Evolutionary conservation across 2,329 filamentous ascomycete genomes (phyloP).

Genomic region (Gyromitra esculenta): DNA sequence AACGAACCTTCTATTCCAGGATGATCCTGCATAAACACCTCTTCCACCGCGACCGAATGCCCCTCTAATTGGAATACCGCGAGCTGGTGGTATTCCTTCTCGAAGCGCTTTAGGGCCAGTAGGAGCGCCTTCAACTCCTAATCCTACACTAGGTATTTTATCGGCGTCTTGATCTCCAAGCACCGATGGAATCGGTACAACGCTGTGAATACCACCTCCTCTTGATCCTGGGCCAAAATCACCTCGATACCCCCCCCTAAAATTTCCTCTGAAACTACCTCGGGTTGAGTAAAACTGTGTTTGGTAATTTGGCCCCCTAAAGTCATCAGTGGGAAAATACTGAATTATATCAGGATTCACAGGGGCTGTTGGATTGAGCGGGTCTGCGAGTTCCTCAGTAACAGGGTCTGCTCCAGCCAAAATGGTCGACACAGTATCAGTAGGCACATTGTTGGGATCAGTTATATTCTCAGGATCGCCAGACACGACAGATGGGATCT

Average conservation of each 20-base stretch:
- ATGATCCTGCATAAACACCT: slow-evolving; percentile 47
- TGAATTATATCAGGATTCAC: slow-evolving; percentile 52
- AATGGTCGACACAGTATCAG: slow-evolving; percentile 51
- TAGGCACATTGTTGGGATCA: slow-evolving; percentile 54
- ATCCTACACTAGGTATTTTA: slow-evolving; percentile 48
- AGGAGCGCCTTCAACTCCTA: slow-evolving; percentile 75
- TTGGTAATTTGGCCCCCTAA: slow-evolving; percentile 50
- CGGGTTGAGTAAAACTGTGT: slow-evolving; percentile 39
- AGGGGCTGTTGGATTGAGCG: slow-evolving; percentile 43
- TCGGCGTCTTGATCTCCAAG: slow-evolving; percentile 44
- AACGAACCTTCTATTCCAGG: slow-evolving; percentile 54
- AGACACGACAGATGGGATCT: slow-evolving; percentile 53
- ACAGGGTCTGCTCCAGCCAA: slow-evolving; percentile 41
- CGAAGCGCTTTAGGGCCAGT: slow-evolving; percentile 95
- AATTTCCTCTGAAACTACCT: slow-evolving; percentile 44
- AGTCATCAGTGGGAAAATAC: slow-evolving; percentile 52
- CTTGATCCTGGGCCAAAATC: slow-evolving; percentile 37
- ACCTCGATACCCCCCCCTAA: slow-evolving; percentile 46
- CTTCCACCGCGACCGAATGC: slow-evolving; percentile 48
- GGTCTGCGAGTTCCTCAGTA: slow-evolving; percentile 48
- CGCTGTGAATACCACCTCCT: slow-evolving; percentile 40
- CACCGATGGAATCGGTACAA: slow-evolving; percentile 39
- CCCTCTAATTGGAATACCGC: slow-evolving; percentile 51
- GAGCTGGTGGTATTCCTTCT: slow-evolving; percentile 67
- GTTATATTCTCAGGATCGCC: slow-evolving; percentile 52